Percentiles rank a stretch among this genome's conserved stretches.
Conservation (phyloP, 345 rosid species). For the Salix koriyanagi region DNA sequence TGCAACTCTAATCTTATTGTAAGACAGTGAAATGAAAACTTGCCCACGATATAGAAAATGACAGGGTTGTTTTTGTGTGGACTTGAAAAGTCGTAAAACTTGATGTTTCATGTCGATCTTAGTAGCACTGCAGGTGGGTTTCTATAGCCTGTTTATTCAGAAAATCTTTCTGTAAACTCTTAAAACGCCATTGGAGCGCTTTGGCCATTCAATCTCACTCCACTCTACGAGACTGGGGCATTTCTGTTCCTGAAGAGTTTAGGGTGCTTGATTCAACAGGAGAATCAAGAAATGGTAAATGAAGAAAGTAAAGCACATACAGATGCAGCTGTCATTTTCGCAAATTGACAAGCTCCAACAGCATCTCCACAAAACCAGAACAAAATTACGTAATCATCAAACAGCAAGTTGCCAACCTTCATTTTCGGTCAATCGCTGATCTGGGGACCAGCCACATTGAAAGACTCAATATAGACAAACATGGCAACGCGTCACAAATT, state of each 20-base stretch:
- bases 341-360: conserved; percentile 18
- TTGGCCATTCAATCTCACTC: conserved; percentile 13
- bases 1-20: neutral
- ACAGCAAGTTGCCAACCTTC: conserved; percentile 6
- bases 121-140: too few species aligned
- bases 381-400: conserved; percentile 9
- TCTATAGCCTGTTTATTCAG: too few species aligned
- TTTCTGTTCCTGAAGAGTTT: neutral
- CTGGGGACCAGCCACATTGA: conserved; percentile 11
- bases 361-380: conserved; percentile 9
- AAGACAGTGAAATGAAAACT: neutral
- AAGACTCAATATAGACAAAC: conserved; percentile 7
- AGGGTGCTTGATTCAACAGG: neutral
- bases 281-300: neutral
- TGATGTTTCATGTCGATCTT: neutral
- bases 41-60: conserved; percentile 1
- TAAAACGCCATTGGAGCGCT: neutral
- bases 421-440: conserved; percentile 9
- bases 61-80: neutral
- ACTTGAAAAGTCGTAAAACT: neutral
- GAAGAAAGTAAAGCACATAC: neutral
- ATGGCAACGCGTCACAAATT: conserved; percentile 9
- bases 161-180: neutral
- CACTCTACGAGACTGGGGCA: conserved; percentile 11
- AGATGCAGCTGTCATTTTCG: conserved; percentile 9